These are phyloP conservation scores for Macrolepiota albuminosa DNA, from an alignment of 768 basidiomycete genomes.

Conservation along the genomic window DNA sequence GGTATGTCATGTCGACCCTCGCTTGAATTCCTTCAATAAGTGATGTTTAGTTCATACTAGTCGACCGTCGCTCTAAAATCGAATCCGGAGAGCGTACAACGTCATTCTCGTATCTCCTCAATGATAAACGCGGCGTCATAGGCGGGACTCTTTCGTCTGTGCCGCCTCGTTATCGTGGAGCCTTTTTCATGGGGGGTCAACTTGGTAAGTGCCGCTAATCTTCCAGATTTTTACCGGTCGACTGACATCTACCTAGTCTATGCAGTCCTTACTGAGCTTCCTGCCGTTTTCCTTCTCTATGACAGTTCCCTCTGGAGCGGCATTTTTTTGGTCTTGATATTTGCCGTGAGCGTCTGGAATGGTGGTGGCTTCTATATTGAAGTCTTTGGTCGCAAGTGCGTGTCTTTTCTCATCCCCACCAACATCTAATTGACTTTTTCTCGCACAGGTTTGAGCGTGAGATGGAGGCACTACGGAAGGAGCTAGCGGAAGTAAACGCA, in stretches of 20 bases:
- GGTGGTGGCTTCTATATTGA: constrained; percentile 96
- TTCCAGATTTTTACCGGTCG: background rate
- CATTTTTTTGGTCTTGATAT: constrained; percentile 72
- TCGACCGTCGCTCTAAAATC: constrained; percentile 87
- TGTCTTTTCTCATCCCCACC: constrained; percentile 14
- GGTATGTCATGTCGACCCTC: constrained; percentile 28
- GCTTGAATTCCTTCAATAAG: background rate
- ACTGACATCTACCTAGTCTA: constrained; percentile 51
- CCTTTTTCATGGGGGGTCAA: constrained; percentile 82
- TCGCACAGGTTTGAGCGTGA: constrained; percentile 81
- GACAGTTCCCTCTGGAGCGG: constrained; percentile 75
- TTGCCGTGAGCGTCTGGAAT: constrained; percentile 91
- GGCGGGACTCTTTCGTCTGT: constrained; percentile 64
- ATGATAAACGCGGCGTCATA: constrained; percentile 82
- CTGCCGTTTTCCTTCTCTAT: constrained; percentile 81
- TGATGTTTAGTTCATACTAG: constrained; percentile 64
- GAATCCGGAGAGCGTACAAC: constrained; percentile 89
- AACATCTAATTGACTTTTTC: constrained; percentile 8
- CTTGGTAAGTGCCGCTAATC: constrained; percentile 46
- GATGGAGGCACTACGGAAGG: constrained; percentile 84
- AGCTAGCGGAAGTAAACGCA: constrained; percentile 67
- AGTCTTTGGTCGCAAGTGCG: constrained; percentile 94
- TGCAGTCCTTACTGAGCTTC: constrained; percentile 78
- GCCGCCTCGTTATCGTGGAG: constrained; percentile 56
- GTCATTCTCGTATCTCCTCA: constrained; percentile 83